Evolutionary conservation across 768 basidiomycete genomes (phyloP).

Genomic region (Porpolomopsis calyptriformis): DNA sequence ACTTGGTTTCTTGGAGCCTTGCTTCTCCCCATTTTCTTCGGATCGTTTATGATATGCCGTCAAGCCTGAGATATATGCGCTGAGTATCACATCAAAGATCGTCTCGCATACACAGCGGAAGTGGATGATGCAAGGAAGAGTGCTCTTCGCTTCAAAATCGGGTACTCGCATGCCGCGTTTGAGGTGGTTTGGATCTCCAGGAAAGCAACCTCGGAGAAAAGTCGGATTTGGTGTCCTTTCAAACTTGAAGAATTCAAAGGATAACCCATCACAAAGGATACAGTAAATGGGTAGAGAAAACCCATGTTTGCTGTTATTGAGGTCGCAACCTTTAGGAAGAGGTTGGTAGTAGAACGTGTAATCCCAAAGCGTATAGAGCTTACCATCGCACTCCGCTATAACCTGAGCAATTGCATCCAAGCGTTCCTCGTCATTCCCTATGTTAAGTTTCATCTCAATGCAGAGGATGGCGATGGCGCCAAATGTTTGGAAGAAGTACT

Average conservation of each 20-base stretch:
- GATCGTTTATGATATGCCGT: conserved; percentile 10
- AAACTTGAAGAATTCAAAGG: conserved; percentile 5
- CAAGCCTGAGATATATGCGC: conserved; percentile 14
- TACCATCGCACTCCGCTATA: conserved; percentile 15
- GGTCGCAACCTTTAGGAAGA: conserved; percentile 7
- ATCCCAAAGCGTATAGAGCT: conserved; percentile 6
- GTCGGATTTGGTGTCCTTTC: conserved; percentile 9
- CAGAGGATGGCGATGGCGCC: conserved; percentile 13
- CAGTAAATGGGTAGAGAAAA: conserved; percentile 3
- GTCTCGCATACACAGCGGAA: conserved; percentile 16
- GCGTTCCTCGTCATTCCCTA: conserved; percentile 11
- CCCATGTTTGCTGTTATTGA: not conserved
- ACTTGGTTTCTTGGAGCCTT: conserved; percentile 6
- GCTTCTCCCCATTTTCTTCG: conserved; percentile 6
- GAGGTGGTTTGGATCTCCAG: conserved; percentile 15
- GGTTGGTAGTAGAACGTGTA: not conserved
- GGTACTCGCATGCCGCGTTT: conserved; percentile 15
- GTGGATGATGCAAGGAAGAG: conserved; percentile 16
- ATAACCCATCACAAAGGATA: conserved; percentile 2
- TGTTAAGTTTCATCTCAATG: conserved; percentile 14
- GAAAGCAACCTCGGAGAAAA: conserved; percentile 17
- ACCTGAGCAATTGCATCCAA: conserved; percentile 15
- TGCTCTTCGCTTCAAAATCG: conserved; percentile 11
- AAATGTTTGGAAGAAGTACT: conserved; percentile 15
- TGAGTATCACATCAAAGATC: conserved; percentile 14